Percentiles rank a stretch among this genome's conserved stretches.
Conservation (phyloP, 2,329 filamentous ascomycete genomes). For the Cordyceps militaris region DNA sequence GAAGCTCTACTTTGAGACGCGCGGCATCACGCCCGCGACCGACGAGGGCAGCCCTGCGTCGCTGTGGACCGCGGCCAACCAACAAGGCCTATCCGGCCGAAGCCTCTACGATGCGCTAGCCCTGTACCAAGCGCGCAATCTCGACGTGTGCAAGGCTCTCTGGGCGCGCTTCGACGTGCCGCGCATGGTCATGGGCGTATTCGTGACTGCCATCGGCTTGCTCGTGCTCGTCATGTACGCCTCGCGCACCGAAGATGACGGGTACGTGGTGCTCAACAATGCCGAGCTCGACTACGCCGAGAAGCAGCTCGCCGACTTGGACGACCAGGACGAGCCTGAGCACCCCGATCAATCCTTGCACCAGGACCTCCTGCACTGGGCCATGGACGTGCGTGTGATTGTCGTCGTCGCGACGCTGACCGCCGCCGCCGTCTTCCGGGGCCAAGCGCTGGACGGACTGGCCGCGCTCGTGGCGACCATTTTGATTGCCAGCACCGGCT, state of each 20-base stretch:
- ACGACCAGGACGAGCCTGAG: slow-evolving; percentile 33
- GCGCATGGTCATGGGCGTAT: slow-evolving; percentile 76
- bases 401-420: slow-evolving; percentile 24
- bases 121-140: slow-evolving; percentile 69
- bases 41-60: slow-evolving; percentile 31
- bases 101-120: slow-evolving; percentile 53
- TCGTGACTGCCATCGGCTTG: slow-evolving; percentile 61
- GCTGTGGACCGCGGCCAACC: slow-evolving; percentile 43
- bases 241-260: slow-evolving; percentile 48
- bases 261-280: slow-evolving; percentile 47
- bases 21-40: slow-evolving; percentile 57
- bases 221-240: slow-evolving; percentile 67
- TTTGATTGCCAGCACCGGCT: slow-evolving; percentile 34
- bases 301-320: slow-evolving; percentile 37
- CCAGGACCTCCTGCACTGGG: slow-evolving; percentile 27
- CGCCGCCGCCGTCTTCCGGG: slow-evolving; percentile 25
- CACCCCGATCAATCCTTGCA: slow-evolving; percentile 32
- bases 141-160: slow-evolving; percentile 70
- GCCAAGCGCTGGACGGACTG: slow-evolving; percentile 27
- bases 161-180: slow-evolving; percentile 90
- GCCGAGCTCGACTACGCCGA: slow-evolving; percentile 53
- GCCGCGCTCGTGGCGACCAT: slow-evolving; percentile 33
- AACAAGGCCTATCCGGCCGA: slow-evolving; percentile 32
- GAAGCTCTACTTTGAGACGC: slow-evolving; percentile 67
- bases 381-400: slow-evolving; percentile 30